Percentiles rank a stretch among this genome's conserved stretches.
Evolutionary conservation across 2,329 filamentous ascomycete genomes (phyloP).

Genomic region (Trichothecium roseum): DNA sequence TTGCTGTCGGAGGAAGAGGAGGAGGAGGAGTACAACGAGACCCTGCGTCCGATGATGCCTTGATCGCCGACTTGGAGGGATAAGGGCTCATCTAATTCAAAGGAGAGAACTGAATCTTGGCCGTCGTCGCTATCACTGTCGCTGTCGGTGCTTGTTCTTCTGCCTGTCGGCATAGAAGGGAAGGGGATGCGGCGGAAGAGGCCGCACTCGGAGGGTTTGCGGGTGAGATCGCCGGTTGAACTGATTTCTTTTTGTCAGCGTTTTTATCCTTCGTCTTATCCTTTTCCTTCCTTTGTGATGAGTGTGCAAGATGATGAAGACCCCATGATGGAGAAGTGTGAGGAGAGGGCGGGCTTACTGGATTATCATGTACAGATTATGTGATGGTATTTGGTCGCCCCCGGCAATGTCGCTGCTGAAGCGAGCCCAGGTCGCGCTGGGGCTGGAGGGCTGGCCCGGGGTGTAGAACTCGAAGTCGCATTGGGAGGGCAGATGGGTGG

Average conservation of each 20-base stretch:
- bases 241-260: conserved; percentile 10
- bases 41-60: conserved; percentile 37
- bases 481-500: conserved; percentile 6
- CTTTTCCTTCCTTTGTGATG: no score
- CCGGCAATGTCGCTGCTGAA: conserved; percentile 21
- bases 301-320: no score
- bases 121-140: no score
- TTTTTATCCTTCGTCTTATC: background rate
- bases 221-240: conserved; percentile 32
- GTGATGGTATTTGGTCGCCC: conserved; percentile 8
- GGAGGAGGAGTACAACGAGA: conserved; percentile 25
- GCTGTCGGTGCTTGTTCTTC: no score
- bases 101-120: conserved; percentile 7
- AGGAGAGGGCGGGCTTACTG: conserved; percentile 24
- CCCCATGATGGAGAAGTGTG: no score
- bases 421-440: conserved; percentile 30
- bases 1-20: conserved; percentile 8
- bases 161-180: conserved; percentile 6
- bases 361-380: conserved; percentile 27
- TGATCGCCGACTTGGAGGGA: conserved; percentile 32
- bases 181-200: conserved; percentile 28
- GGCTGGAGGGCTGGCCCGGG: conserved; percentile 23
- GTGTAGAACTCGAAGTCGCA: conserved; percentile 35
- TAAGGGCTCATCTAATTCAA: conserved; percentile 28
- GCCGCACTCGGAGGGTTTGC: conserved; percentile 27